Evolutionary conservation across 1,284 basidiomycete genomes (phyloP).

Genomic region (Tilletia walkeri): DNA sequence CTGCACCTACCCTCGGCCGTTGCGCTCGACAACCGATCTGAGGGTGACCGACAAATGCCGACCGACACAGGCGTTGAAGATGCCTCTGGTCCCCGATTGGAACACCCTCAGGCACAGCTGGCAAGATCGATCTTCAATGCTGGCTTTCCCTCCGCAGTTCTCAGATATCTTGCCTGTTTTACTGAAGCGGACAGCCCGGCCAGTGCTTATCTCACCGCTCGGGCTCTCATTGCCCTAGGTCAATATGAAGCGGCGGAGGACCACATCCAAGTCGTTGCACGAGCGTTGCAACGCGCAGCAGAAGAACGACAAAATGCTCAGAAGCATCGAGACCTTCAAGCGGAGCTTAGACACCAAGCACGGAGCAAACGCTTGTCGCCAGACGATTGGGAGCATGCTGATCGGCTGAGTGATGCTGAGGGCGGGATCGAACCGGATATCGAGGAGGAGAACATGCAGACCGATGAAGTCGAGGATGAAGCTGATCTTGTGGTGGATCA

Average conservation of each 20-base stretch:
- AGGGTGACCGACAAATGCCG: background rate
- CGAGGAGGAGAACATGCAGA: background rate
- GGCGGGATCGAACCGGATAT: background rate
- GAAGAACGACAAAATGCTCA: background rate
- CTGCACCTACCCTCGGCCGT: background rate
- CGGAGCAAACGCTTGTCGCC: background rate
- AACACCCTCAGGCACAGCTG: conserved; percentile 1
- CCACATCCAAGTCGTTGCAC: background rate
- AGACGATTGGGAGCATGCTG: conserved; percentile 12
- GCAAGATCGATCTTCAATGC: background rate
- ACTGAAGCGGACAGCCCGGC: conserved; percentile 1
- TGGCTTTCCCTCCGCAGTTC: background rate
- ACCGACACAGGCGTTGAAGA: background rate
- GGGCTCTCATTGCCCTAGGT: background rate
- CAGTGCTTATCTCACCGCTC: background rate
- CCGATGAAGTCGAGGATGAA: background rate
- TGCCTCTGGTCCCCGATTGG: background rate
- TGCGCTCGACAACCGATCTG: conserved; percentile 6
- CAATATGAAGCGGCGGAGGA: background rate
- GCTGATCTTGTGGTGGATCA: too few relatives aligned
- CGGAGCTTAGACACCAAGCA: background rate
- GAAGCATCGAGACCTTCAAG: background rate
- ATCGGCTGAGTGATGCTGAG: background rate
- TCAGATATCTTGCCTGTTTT: background rate
- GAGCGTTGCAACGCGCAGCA: background rate